Conservation (phyloP, 2,329 filamentous ascomycete genomes). For the Talaromyces rugulosus region DNA sequence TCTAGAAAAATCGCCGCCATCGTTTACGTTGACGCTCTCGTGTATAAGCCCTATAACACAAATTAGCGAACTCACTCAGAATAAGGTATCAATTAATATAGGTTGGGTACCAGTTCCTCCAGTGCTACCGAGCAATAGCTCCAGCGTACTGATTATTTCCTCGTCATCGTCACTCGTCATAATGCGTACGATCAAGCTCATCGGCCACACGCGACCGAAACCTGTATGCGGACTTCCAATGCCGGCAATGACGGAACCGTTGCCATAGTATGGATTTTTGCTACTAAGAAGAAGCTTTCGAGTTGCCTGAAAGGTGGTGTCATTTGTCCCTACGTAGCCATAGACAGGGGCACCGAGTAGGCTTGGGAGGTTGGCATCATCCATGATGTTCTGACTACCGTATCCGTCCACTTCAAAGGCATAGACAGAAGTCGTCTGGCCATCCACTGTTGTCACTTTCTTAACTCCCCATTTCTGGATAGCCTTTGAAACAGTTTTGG, state of each 20-base stretch:
- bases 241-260: not conserved
- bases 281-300: not conserved
- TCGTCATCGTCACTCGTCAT: too few relatives aligned
- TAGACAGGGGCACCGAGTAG: not conserved
- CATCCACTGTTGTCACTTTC: not conserved
- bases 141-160: too few relatives aligned
- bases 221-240: not conserved
- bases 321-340: not conserved
- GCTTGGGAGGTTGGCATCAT: not conserved
- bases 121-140: too few relatives aligned
- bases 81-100: not conserved
- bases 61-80: not conserved
- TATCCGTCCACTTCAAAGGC: constrained; percentile 1
- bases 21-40: not conserved
- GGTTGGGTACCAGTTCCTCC: too few relatives aligned
- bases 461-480: not conserved
- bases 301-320: not conserved
- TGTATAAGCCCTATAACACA: not conserved
- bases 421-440: not conserved
- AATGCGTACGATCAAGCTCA: not conserved
- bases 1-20: too few relatives aligned
- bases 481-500: not conserved
- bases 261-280: not conserved
- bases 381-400: not conserved
- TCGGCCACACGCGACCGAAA: not conserved